Conservation (phyloP, 371 early-diverging fungal genomes). For the Batrachochytrium dendrobatidis region DNA sequence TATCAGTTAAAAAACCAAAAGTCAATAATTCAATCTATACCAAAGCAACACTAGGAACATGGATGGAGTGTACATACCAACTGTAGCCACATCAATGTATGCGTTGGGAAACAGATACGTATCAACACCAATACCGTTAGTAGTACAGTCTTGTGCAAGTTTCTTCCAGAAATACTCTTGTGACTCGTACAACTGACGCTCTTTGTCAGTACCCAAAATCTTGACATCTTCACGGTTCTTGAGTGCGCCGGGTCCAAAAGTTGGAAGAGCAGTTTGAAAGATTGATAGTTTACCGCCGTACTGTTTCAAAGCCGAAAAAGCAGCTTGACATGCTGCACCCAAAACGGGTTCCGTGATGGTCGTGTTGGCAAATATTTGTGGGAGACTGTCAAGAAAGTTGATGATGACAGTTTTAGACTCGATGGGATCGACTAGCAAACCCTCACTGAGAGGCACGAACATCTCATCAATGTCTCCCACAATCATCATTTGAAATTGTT, state of each 20-base stretch:
- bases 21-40: neutral
- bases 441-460: slow-evolving; percentile 86
- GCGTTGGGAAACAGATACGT: slow-evolving; percentile 79
- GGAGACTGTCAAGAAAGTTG: slow-evolving; percentile 70
- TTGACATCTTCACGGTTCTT: slow-evolving; percentile 81
- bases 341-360: slow-evolving; percentile 64
- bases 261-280: slow-evolving; percentile 79
- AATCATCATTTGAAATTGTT: slow-evolving; percentile 91
- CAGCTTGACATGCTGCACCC: slow-evolving; percentile 78
- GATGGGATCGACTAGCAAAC: slow-evolving; percentile 76
- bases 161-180: slow-evolving; percentile 79
- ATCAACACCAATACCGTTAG: slow-evolving; percentile 76
- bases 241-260: slow-evolving; percentile 77
- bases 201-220: slow-evolving; percentile 83
- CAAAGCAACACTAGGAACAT: neutral
- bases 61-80: slow-evolving; percentile 36
- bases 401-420: slow-evolving; percentile 71
- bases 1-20: slow-evolving; percentile 11
- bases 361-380: slow-evolving; percentile 72
- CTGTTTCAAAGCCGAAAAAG: slow-evolving; percentile 61
- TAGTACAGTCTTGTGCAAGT: slow-evolving; percentile 68
- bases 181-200: slow-evolving; percentile 74
- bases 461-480: slow-evolving; percentile 85
- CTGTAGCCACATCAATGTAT: slow-evolving; percentile 82
- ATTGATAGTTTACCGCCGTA: slow-evolving; percentile 80